phyloP scores from a whole-genome alignment of 768 basidiomycete genomes.

The Hortiboletus flavorubellus region DNA sequence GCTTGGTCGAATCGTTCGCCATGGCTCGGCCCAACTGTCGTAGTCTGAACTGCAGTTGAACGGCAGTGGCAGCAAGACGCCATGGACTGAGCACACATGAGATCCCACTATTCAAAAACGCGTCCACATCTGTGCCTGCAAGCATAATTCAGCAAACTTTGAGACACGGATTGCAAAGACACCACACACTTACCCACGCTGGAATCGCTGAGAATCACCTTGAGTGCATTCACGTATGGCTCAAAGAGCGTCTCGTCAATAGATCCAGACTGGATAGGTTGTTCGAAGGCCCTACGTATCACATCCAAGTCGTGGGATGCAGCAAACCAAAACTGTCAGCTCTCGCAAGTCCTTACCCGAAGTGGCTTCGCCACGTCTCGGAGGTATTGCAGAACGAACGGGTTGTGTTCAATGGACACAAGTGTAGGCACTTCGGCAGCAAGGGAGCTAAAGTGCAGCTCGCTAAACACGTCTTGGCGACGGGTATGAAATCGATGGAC shows the following conservation, averaged over 20 bases:
- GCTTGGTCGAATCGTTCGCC: conserved; percentile 46
- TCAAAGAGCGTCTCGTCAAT: conserved; percentile 53
- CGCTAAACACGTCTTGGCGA: conserved; percentile 62
- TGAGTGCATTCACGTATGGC: conserved; percentile 64
- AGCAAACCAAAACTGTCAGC: conserved; percentile 68
- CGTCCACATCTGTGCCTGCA: conserved; percentile 41
- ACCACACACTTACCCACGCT: conserved; percentile 45
- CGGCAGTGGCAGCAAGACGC: conserved; percentile 78
- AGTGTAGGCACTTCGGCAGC: conserved; percentile 64
- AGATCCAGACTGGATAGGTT: conserved; percentile 48
- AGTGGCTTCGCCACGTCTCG: conserved; percentile 49
- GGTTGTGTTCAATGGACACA: conserved; percentile 66
- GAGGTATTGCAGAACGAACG: conserved; percentile 46
- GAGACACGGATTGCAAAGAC: background rate
- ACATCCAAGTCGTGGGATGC: conserved; percentile 73
- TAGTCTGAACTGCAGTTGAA: conserved; percentile 72
- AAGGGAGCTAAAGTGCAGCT: conserved; percentile 61
- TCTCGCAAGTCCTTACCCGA: conserved; percentile 57
- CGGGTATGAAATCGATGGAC: conserved; percentile 68
- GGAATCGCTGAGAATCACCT: conserved; percentile 61
- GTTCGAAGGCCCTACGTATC: conserved; percentile 67
- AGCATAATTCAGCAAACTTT: background rate
- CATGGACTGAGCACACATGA: conserved; percentile 74
- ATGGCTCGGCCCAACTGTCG: conserved; percentile 71
- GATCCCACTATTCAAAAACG: conserved; percentile 55